These are phyloP conservation scores for Ceratobasidium papillatum DNA, from an alignment of 1,284 basidiomycete genomes.

Conservation along the genomic window DNA sequence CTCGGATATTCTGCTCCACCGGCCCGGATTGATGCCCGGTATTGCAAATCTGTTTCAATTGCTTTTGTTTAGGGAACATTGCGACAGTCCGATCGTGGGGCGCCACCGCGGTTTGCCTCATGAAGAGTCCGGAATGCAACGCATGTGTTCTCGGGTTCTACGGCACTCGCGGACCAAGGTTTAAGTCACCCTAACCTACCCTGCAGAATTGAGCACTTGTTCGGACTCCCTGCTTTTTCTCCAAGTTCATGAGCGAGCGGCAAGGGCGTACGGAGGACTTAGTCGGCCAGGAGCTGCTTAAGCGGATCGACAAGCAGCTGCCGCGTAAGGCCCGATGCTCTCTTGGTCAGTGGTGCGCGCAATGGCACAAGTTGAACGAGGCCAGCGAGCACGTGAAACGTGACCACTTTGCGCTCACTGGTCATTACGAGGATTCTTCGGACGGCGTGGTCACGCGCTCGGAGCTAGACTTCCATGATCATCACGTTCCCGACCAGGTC, in stretches of 20 bases:
- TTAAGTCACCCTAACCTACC: too few species aligned
- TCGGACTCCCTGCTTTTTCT: background rate
- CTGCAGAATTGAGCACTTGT: background rate
- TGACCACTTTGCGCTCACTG: slow-evolving; percentile 2
- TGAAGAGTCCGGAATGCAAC: too few species aligned
- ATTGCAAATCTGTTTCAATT: too few species aligned
- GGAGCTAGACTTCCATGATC: background rate
- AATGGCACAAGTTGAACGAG: background rate
- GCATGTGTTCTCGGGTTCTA: too few species aligned
- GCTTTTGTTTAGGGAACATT: too few species aligned
- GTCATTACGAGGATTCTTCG: background rate
- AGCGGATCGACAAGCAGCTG: background rate
- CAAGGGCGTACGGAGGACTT: background rate
- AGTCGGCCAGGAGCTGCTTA: background rate
- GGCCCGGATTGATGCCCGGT: too few species aligned
- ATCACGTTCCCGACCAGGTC: background rate
- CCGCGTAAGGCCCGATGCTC: background rate
- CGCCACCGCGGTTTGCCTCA: too few species aligned
- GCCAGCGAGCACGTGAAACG: background rate
- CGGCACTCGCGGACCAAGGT: too few species aligned
- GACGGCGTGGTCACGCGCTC: background rate
- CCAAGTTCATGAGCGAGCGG: too few species aligned
- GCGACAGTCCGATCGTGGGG: too few species aligned
- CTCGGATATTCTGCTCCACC: too few species aligned
- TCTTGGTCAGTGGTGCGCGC: background rate